Percentiles rank a stretch among this genome's conserved stretches.
Evolutionary conservation across 371 early-diverging fungal genomes (phyloP).

Genomic region (Mucor saturninus): DNA sequence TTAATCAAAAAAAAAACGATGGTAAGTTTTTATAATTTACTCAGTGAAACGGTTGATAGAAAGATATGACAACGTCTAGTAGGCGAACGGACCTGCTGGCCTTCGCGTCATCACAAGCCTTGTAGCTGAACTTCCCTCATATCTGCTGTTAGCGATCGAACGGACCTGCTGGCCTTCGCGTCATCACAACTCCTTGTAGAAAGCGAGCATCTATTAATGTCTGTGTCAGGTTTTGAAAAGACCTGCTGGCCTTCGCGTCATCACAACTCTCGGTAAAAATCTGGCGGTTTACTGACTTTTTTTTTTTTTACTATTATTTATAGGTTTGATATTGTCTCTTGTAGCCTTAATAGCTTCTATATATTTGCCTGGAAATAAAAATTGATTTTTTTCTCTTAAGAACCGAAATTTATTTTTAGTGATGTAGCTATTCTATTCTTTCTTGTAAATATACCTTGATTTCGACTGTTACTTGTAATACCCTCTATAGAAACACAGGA

Average conservation of each 20-base stretch:
- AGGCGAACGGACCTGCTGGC: slow-evolving; percentile 20
- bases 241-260: slow-evolving; percentile 19
- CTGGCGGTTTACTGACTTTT: slow-evolving; percentile 15
- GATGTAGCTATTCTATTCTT: slow-evolving; percentile 6
- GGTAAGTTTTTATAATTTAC: slow-evolving; percentile 16
- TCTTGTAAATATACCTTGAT: slow-evolving; percentile 11
- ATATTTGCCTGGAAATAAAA: background rate
- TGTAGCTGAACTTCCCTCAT: slow-evolving; percentile 17
- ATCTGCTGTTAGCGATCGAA: slow-evolving; percentile 15
- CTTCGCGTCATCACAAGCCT: slow-evolving; percentile 11
- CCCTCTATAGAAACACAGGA: slow-evolving; percentile 6
- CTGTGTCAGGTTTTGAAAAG: slow-evolving; percentile 11
- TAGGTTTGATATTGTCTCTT: slow-evolving; percentile 15
- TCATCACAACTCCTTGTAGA: slow-evolving; percentile 13
- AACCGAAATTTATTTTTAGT: slow-evolving; percentile 8
- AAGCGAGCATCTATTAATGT: slow-evolving; percentile 8
- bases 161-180: slow-evolving; percentile 19
- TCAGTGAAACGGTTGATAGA: slow-evolving; percentile 19
- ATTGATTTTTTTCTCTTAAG: slow-evolving; percentile 1
- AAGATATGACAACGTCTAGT: slow-evolving; percentile 14
- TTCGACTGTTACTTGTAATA: slow-evolving; percentile 9
- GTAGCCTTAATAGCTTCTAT: slow-evolving; percentile 8
- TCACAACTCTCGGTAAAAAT: slow-evolving; percentile 7
- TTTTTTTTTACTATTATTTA: slow-evolving; percentile 9
- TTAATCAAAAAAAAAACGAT: slow-evolving; percentile 8